phyloP scores from a whole-genome alignment of 352 stramenopile genomes.

The Phytophthora quininea region DNA sequence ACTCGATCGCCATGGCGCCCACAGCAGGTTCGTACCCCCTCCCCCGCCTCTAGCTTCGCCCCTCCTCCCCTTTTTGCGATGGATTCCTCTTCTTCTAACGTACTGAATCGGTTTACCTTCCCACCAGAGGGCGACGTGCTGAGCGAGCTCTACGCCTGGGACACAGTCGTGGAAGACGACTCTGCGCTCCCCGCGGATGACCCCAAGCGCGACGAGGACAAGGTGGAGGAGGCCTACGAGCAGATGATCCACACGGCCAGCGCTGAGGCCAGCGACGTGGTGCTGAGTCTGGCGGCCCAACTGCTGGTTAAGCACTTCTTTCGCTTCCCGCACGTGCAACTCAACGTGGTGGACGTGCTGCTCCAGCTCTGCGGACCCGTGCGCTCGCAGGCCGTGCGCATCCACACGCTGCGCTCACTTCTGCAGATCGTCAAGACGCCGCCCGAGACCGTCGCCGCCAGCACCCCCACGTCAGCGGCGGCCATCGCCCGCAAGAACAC shows the following conservation, averaged over 20 bases:
- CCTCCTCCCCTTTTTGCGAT: neutral
- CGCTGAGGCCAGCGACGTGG: constrained; percentile 44
- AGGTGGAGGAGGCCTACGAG: constrained; percentile 75
- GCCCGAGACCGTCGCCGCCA: constrained; percentile 19
- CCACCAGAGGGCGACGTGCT: constrained; percentile 47
- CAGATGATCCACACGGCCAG: constrained; percentile 66
- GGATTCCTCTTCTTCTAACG: neutral
- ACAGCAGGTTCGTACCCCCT: neutral
- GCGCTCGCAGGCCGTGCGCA: constrained; percentile 66
- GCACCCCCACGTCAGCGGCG: constrained; percentile 29
- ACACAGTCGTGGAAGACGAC: constrained; percentile 70
- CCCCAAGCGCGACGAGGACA: constrained; percentile 71
- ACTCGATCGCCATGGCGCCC: neutral
- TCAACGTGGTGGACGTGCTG: constrained; percentile 74
- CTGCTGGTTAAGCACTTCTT: constrained; percentile 81
- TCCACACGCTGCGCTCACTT: constrained; percentile 77
- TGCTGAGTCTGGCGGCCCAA: constrained; percentile 73
- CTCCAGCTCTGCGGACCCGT: constrained; percentile 47
- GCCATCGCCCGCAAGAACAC: constrained; percentile 41
- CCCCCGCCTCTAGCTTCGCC: neutral
- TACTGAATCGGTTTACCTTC: neutral
- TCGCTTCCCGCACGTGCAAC: constrained; percentile 77
- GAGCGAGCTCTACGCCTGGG: constrained; percentile 71
- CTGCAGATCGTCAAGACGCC: constrained; percentile 70
- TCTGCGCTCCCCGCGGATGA: constrained; percentile 47